Evolutionary conservation across 2,329 filamentous ascomycete genomes (phyloP).

Genomic region (Ophiocordyceps robertsii): DNA sequence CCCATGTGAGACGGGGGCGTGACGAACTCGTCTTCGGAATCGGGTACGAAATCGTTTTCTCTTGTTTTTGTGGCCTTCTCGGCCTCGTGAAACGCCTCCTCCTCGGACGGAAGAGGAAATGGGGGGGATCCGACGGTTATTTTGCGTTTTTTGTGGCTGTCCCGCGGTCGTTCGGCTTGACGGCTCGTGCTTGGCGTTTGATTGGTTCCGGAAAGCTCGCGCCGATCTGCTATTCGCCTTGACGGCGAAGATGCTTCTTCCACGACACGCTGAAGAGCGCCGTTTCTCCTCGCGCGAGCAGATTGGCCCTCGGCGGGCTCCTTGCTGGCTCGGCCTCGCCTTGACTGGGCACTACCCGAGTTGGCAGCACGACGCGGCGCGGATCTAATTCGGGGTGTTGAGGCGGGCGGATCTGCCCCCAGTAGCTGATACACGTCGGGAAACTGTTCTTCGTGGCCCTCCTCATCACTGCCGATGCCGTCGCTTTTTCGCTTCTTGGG

Average conservation of each 20-base stretch:
- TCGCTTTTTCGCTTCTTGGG: conserved; percentile 39
- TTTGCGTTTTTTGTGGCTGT: conserved; percentile 7
- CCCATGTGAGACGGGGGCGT: conserved; percentile 16
- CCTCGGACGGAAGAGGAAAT: not conserved
- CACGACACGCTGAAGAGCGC: conserved; percentile 6
- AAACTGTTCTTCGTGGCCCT: conserved; percentile 30
- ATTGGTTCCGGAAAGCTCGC: not conserved
- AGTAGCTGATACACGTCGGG: conserved; percentile 39
- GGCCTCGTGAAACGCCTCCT: conserved; percentile 4
- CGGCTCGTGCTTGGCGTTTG: conserved; percentile 5
- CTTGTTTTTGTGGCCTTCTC: not conserved
- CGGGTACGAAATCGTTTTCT: conserved; percentile 28
- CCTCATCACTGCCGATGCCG: conserved; percentile 26
- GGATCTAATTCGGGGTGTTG: conserved; percentile 18
- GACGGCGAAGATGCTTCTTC: conserved; percentile 13
- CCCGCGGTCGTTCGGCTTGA: conserved; percentile 3
- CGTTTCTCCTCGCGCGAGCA: not conserved
- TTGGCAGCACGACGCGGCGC: conserved; percentile 8
- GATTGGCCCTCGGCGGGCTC: conserved; percentile 2
- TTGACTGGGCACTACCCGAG: conserved; percentile 6
- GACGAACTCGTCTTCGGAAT: conserved; percentile 43
- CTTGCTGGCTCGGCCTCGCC: conserved; percentile 7
- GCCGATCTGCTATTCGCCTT: conserved; percentile 6
- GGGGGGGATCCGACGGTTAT: not conserved
- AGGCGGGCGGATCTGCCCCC: conserved; percentile 23